Evolutionary conservation across 495 filamentous ascomycete genomes (phyloP), one percentile per base, ranked within the genome.

Genomic region (Aspergillus egyptiacus): DNA sequence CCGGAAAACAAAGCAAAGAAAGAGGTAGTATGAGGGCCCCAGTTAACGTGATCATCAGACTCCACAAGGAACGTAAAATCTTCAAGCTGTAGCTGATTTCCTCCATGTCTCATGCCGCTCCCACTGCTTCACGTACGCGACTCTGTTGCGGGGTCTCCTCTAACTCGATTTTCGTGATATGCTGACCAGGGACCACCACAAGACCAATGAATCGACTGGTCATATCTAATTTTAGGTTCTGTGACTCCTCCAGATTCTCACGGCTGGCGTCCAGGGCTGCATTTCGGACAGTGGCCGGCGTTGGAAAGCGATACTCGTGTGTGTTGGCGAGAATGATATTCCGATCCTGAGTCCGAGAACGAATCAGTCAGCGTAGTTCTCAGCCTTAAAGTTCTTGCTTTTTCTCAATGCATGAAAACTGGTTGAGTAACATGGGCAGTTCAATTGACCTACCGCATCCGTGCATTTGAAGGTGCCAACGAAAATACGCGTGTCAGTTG

Each of bases 401-500:
- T 36, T 23, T 13, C 31, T 41, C 44, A 9, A 43, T 42, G 22
- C 42, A 52, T 17, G 20, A n/a, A n/a, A n/a, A n/a, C n/a, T n/a
- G n/a, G n/a, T n/a, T n/a, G n/a, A n/a, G n/a, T n/a, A n/a, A 2
- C 11, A 46, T 43, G 47, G 31, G 20, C 18, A 39, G 37, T 25
- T 37, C 44, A 24, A 31, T 55, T 27, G 18, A 60, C 70, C 55
- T 62, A 95, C 93, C 41, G 86, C 82, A 71, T 98, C 93, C 17
- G 89, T 95, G 67, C 94, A 97, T 66, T 91, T 96, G 69, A 98
- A 86, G 48, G 79, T 72, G 27, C 93, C 93, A 30, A 88, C 74
- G 66, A 97, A 98, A 71, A 96, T 85, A 33, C 93, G 86, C 20
- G 72, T 76, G 63, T 97, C 93, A 4, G 83, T 87, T 20, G 85